Conservation (phyloP, 768 basidiomycete species). For the Naganishia antarctica region DNA sequence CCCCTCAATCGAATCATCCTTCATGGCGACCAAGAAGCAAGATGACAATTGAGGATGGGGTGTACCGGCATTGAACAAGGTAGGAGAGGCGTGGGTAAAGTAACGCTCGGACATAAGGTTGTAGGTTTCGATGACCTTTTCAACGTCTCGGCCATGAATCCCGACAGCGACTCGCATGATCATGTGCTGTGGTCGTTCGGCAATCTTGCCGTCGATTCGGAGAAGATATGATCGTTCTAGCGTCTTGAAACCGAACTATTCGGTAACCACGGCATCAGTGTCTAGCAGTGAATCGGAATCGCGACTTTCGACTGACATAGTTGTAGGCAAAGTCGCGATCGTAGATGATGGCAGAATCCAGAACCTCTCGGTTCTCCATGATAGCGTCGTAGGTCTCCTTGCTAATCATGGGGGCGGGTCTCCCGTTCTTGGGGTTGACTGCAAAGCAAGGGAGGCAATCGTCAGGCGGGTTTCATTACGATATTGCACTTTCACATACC, state of each 20-base stretch:
- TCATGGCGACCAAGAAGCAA: conserved; percentile 97
- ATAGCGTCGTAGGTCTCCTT: conserved; percentile 77
- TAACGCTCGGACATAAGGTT: conserved; percentile 96
- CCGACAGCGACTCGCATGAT: conserved; percentile 99
- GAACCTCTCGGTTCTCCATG: conserved; percentile 67
- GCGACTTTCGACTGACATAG: conserved; percentile 58
- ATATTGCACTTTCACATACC: conserved; percentile 52
- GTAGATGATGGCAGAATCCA: conserved; percentile 95
- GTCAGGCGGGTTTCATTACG: not conserved
- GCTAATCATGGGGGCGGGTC: conserved; percentile 83
- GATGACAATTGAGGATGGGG: conserved; percentile 88
- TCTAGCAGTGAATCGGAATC: too few relatives aligned
- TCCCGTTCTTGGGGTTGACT: conserved; percentile 95
- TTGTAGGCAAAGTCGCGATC: conserved; percentile 98
- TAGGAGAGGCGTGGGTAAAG: conserved; percentile 97
- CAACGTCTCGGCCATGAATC: conserved; percentile 84
- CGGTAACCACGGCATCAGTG: conserved; percentile 49
- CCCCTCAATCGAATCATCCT: conserved; percentile 96
- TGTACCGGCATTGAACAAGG: conserved; percentile 93
- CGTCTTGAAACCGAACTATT: conserved; percentile 93
- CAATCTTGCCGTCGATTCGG: conserved; percentile 85
- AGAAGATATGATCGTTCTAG: conserved; percentile 96
- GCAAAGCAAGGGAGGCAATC: not conserved
- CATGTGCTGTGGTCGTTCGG: conserved; percentile 97
- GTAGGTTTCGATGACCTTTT: conserved; percentile 77